phyloP scores from a whole-genome alignment of 257 asterid genomes.

The Nicotiana obtusifolia region DNA sequence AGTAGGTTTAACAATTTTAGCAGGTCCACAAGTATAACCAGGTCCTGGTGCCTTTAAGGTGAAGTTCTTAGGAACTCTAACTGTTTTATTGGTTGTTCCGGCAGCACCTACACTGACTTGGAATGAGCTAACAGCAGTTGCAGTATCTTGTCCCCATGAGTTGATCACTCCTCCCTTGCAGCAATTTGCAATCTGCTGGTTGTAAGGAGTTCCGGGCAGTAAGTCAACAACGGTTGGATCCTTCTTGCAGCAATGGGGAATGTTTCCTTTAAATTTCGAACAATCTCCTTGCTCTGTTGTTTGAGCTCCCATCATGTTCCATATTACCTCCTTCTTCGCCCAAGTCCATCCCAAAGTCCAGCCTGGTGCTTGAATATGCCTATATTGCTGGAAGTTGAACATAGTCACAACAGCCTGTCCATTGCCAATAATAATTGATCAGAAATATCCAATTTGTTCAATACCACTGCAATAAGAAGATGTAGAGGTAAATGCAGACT shows the following conservation, averaged over 20 bases:
- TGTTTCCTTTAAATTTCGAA: slow-evolving; percentile 39
- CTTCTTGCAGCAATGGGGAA: slow-evolving; percentile 65
- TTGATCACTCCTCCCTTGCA: slow-evolving; percentile 72
- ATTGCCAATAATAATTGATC: neutral
- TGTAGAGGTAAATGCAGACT: neutral
- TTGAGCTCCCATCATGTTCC: slow-evolving; percentile 57
- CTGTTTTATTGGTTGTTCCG: slow-evolving; percentile 66
- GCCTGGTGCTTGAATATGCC: slow-evolving; percentile 62
- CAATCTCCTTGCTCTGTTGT: slow-evolving; percentile 62
- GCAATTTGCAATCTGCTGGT: slow-evolving; percentile 69
- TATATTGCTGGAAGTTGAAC: slow-evolving; percentile 57
- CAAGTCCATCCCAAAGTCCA: slow-evolving; percentile 72
- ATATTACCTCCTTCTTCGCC: slow-evolving; percentile 61
- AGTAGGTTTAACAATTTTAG: slow-evolving; percentile 54
- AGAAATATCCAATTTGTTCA: neutral
- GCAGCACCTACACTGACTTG: slow-evolving; percentile 60
- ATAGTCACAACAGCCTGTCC: slow-evolving; percentile 50
- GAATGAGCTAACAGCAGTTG: slow-evolving; percentile 60
- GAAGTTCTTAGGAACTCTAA: slow-evolving; percentile 56
- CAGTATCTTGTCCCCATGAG: slow-evolving; percentile 62
- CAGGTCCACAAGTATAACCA: slow-evolving; percentile 74
- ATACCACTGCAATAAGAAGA: neutral
- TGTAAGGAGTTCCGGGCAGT: slow-evolving; percentile 70
- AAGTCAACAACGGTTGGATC: slow-evolving; percentile 60
- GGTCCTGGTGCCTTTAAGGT: slow-evolving; percentile 70